These are phyloP conservation scores for Gastrolobium bilobum DNA, from an alignment of 306 rosid species.

Conservation along the genomic window DNA sequence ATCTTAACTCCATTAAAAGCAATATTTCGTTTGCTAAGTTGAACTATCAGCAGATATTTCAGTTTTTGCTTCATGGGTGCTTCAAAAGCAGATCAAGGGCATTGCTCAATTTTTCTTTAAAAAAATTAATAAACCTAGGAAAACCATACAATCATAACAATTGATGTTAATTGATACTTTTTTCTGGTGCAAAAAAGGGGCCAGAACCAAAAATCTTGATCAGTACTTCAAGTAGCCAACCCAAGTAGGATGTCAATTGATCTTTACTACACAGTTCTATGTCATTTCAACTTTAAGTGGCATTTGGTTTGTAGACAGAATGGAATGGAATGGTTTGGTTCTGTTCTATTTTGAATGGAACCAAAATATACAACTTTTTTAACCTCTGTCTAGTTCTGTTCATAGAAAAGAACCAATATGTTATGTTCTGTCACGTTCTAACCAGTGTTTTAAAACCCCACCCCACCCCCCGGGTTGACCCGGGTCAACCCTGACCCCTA, in stretches of 20 bases:
- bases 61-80: constrained; percentile 15
- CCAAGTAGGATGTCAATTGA: neutral
- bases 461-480: too few relatives aligned
- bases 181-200: neutral
- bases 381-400: too few relatives aligned
- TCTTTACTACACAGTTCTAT: neutral
- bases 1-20: constrained; percentile 7
- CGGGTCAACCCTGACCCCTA: too few relatives aligned
- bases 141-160: constrained; percentile 12
- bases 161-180: neutral
- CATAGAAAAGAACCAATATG: too few relatives aligned
- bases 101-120: neutral
- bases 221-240: neutral
- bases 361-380: too few relatives aligned
- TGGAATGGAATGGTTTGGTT: too few relatives aligned
- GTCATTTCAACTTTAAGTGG: neutral
- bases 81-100: constrained; percentile 16
- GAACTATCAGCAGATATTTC: constrained; percentile 9
- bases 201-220: constrained; percentile 7
- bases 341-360: too few relatives aligned
- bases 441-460: too few relatives aligned
- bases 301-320: too few relatives aligned
- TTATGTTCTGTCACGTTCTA: too few relatives aligned
- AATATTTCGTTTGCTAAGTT: constrained; percentile 2
- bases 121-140: neutral